Evolutionary conservation across 768 basidiomycete genomes (phyloP).

Genomic region (Neoboletus magnificus): DNA sequence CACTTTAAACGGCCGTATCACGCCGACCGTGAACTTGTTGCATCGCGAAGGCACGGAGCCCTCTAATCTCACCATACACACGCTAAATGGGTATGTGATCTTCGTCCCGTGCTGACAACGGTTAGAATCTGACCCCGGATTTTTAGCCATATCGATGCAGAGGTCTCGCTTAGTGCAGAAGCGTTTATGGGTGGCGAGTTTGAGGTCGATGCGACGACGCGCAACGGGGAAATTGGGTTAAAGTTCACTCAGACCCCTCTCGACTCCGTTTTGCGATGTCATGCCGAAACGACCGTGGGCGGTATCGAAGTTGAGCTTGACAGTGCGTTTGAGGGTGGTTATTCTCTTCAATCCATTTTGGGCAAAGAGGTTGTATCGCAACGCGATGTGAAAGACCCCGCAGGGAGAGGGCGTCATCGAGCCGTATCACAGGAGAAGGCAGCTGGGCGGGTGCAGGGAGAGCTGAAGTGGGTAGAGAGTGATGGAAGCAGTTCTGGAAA

Average conservation of each 20-base stretch:
- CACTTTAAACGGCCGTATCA: conserved; percentile 42
- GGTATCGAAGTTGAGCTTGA: conserved; percentile 29
- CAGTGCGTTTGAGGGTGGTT: conserved; percentile 41
- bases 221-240: conserved; percentile 30
- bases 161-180: conserved; percentile 32
- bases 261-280: conserved; percentile 33
- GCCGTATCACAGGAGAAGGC: conserved; percentile 10
- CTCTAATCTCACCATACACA: conserved; percentile 32
- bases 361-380: conserved; percentile 19
- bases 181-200: conserved; percentile 32
- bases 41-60: conserved; percentile 25
- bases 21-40: conserved; percentile 36
- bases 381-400: conserved; percentile 31
- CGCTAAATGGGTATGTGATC: conserved; percentile 42
- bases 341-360: conserved; percentile 30
- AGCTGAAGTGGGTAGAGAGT: conserved; percentile 22
- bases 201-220: conserved; percentile 27
- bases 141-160: conserved; percentile 19
- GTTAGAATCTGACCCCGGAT: conserved; percentile 1
- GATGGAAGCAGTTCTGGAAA: conserved; percentile 17
- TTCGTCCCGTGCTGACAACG: background rate
- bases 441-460: conserved; percentile 14
- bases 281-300: conserved; percentile 30
- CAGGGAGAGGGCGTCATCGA: conserved; percentile 35
- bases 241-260: conserved; percentile 32